Conservation (phyloP, 192 early-diverging fungal genomes). For the Jimgerdemannia lactiflua region DNA sequence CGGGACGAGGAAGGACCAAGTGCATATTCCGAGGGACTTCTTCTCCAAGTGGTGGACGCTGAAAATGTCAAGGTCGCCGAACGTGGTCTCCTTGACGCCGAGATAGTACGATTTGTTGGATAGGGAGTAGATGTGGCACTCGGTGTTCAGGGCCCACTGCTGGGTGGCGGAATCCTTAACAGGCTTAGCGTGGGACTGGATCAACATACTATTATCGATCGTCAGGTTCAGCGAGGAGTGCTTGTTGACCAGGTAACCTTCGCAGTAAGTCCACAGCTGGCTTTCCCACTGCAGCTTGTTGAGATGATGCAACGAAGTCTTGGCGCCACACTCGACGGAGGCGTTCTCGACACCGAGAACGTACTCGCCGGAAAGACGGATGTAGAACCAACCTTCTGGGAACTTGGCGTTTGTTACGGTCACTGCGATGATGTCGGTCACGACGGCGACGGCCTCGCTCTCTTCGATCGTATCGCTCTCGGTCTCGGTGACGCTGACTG, state of each 20-base stretch:
- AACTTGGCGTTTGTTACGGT: not conserved
- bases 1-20: constrained; percentile 18
- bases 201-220: not conserved
- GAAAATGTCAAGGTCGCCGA: not conserved
- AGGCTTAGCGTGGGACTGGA: not conserved
- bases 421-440: not conserved
- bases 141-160: constrained; percentile 15
- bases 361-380: not conserved
- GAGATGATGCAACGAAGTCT: not conserved
- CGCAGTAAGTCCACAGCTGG: constrained; percentile 31
- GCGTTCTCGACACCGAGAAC: not conserved
- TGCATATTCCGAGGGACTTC: constrained; percentile 14
- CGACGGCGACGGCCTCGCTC: not conserved
- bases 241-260: constrained; percentile 32
- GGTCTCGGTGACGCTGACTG: too few relatives aligned
- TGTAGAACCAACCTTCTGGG: not conserved
- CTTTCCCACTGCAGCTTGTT: not conserved
- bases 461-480: too few relatives aligned
- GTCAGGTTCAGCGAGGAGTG: not conserved
- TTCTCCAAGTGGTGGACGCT: constrained; percentile 16
- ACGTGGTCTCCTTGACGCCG: constrained; percentile 16
- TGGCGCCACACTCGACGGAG: not conserved
- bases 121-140: constrained; percentile 14
- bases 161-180: not conserved
- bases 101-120: constrained; percentile 11